Evolutionary conservation across 345 rosid genomes (phyloP).

Genomic region (Gossypium rotundifolium): DNA sequence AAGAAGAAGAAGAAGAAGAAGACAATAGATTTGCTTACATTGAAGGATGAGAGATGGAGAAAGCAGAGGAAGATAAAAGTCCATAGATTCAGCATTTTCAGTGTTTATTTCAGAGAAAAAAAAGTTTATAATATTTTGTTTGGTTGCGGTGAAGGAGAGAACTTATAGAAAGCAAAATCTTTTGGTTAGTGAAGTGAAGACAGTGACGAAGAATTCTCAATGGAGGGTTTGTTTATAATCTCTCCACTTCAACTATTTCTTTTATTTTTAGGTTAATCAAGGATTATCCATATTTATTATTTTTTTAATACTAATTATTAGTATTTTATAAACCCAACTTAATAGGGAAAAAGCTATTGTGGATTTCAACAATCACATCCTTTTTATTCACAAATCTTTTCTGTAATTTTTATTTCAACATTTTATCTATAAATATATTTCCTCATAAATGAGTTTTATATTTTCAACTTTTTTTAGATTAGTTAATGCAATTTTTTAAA

Average conservation of each 20-base stretch:
- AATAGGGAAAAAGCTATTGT: neutral
- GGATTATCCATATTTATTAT: too few relatives aligned
- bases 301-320: too few relatives aligned
- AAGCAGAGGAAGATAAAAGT: conserved; percentile 21
- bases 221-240: neutral
- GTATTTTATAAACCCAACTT: neutral
- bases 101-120: conserved; percentile 14
- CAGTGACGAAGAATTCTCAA: neutral
- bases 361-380: neutral
- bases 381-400: neutral
- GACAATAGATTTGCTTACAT: conserved; percentile 23
- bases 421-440: too few relatives aligned
- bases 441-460: too few relatives aligned
- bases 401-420: neutral
- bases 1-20: neutral
- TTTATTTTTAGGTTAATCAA: neutral
- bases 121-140: neutral
- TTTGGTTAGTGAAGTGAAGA: neutral
- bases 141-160: conserved; percentile 5
- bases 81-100: conserved; percentile 16
- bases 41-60: conserved; percentile 21
- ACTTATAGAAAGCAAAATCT: neutral
- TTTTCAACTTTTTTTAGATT: too few relatives aligned
- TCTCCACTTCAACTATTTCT: neutral
- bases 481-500: too few relatives aligned